Percentiles rank a stretch among this genome's conserved stretches.
These are phyloP conservation scores for Leccinum sublutescens DNA, from an alignment of 768 basidiomycete genomes.

Conservation along the genomic window DNA sequence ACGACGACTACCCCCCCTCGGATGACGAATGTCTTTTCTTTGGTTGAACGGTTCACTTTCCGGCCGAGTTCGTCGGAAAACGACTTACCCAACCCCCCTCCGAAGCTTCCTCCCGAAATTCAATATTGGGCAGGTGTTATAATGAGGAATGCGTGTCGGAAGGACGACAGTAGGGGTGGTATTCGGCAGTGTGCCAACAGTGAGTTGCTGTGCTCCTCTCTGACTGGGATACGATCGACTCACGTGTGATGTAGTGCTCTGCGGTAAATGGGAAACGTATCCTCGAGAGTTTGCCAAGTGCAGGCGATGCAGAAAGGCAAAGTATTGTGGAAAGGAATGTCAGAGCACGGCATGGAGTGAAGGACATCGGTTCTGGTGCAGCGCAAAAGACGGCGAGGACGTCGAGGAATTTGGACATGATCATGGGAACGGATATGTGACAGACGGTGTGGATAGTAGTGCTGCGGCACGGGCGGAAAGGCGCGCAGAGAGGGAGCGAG, in stretches of 20 bases:
- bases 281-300: conserved; percentile 98
- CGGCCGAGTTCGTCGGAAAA: conserved; percentile 82
- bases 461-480: conserved; percentile 31
- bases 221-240: neutral
- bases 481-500: conserved; percentile 38
- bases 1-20: conserved; percentile 26
- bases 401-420: conserved; percentile 33
- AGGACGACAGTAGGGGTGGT: conserved; percentile 90
- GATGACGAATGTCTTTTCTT: conserved; percentile 90
- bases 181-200: conserved; percentile 98
- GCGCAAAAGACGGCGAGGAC: conserved; percentile 57
- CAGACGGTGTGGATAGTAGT: conserved; percentile 13
- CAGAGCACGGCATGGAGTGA: conserved; percentile 97
- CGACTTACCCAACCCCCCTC: conserved; percentile 65
- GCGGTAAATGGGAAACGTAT: conserved; percentile 90
- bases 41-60: conserved; percentile 96
- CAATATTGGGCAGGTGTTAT: conserved; percentile 99
- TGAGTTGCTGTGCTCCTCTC: conserved; percentile 37
- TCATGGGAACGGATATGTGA: conserved; percentile 9
- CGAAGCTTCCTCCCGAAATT: conserved; percentile 81
- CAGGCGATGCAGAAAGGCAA: conserved; percentile 92
- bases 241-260: conserved; percentile 61
- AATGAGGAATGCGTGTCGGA: conserved; percentile 98
- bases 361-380: conserved; percentile 95
- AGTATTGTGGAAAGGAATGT: conserved; percentile 97